phyloP scores from a whole-genome alignment of 73 alveolate species.

The Stentor roeselii region DNA sequence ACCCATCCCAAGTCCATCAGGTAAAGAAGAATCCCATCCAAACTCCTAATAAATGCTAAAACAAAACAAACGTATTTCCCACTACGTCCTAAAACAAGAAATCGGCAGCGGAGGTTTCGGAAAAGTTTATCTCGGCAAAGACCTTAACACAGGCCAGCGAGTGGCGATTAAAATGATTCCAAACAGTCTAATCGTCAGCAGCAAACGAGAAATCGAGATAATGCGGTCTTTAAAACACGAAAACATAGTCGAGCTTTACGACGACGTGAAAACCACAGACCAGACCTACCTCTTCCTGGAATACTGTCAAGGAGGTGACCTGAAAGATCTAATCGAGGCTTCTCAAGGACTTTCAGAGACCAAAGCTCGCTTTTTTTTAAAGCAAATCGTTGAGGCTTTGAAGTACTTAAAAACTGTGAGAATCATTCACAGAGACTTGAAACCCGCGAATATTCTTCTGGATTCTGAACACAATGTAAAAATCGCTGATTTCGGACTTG shows the following conservation, averaged over 20 bases:
- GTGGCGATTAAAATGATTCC: slow-evolving; percentile 50
- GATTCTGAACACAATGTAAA: not conserved
- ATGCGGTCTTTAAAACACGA: slow-evolving; percentile 40
- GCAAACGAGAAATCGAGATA: slow-evolving; percentile 52
- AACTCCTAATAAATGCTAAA: too few relatives aligned
- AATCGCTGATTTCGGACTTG: slow-evolving; percentile 29
- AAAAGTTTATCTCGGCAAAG: slow-evolving; percentile 36
- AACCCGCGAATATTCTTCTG: slow-evolving; percentile 25
- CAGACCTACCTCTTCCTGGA: slow-evolving; percentile 46
- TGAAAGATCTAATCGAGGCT: not conserved
- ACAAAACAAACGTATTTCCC: not conserved
- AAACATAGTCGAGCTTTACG: slow-evolving; percentile 45
- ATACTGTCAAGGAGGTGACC: slow-evolving; percentile 59
- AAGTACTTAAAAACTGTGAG: not conserved
- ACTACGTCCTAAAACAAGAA: slow-evolving; percentile 14
- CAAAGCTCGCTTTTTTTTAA: not conserved
- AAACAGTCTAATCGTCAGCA: slow-evolving; percentile 34
- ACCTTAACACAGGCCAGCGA: slow-evolving; percentile 25
- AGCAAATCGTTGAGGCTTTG: not conserved
- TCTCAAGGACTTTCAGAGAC: slow-evolving; percentile 8
- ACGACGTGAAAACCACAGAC: slow-evolving; percentile 50
- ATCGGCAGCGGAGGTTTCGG: slow-evolving; percentile 24
- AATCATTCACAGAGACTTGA: slow-evolving; percentile 22
- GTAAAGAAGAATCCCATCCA: too few relatives aligned
- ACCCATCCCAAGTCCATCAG: too few relatives aligned